These are phyloP conservation scores for Bimuria novae-zelandiae DNA, from an alignment of 2,329 filamentous ascomycete genomes.

Conservation along the genomic window DNA sequence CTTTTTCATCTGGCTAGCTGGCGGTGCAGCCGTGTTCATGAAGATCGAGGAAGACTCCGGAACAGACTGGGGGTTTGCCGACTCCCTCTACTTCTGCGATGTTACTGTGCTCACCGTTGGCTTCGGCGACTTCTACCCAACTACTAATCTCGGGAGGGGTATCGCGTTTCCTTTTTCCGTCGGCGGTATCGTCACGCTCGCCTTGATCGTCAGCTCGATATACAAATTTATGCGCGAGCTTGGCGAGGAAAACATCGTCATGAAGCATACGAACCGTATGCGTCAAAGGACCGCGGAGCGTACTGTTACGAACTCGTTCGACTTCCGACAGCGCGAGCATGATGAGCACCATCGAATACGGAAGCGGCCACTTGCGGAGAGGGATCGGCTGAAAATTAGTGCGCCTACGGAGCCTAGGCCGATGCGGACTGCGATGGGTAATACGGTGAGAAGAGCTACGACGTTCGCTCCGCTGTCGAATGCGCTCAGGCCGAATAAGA, in stretches of 20 bases:
- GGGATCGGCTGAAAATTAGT: constrained; percentile 27
- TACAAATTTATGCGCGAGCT: constrained; percentile 67
- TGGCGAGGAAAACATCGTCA: constrained; percentile 65
- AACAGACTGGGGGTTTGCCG: constrained; percentile 70
- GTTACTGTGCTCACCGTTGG: constrained; percentile 50
- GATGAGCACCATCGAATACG: constrained; percentile 29
- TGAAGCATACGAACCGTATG: constrained; percentile 60
- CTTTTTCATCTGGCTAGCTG: constrained; percentile 78
- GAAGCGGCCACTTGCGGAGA: constrained; percentile 15
- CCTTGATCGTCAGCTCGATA: constrained; percentile 81
- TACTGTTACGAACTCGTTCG: constrained; percentile 58
- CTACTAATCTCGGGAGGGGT: constrained; percentile 63
- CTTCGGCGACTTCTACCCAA: constrained; percentile 60
- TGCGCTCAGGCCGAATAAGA: constrained; percentile 23
- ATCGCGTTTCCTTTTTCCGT: constrained; percentile 84
- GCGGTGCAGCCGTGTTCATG: constrained; percentile 77
- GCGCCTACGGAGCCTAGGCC: constrained; percentile 28
- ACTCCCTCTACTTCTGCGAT: constrained; percentile 60
- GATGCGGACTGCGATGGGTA: constrained; percentile 27
- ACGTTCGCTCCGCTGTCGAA: constrained; percentile 14
- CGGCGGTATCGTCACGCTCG: constrained; percentile 80
- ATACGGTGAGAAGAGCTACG: constrained; percentile 10
- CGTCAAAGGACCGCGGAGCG: constrained; percentile 60
- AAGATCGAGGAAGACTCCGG: constrained; percentile 61
- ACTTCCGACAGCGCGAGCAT: constrained; percentile 48